Evolutionary conservation across 441 rosid genomes (phyloP).

Genomic region (Erysimum pusillum): DNA sequence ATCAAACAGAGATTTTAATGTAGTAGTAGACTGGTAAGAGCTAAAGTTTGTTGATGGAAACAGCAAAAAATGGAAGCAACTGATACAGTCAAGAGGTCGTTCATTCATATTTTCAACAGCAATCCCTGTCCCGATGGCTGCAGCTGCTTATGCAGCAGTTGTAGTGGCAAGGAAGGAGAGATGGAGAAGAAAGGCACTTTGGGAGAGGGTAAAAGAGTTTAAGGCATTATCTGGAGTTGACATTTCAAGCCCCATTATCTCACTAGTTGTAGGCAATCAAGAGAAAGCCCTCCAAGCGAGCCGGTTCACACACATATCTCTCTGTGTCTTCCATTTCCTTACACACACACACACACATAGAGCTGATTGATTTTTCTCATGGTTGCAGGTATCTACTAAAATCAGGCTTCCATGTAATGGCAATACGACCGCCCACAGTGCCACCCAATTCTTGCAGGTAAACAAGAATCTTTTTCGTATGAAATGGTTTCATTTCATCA

Average conservation of each 20-base stretch:
- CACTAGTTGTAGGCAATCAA: conserved; percentile 88
- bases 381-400: conserved; percentile 67
- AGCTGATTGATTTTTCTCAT: conserved; percentile 32
- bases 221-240: conserved; percentile 73
- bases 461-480: not conserved
- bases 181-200: conserved; percentile 86
- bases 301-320: conserved; percentile 52
- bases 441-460: conserved; percentile 97
- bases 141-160: conserved; percentile 94
- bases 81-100: conserved; percentile 88
- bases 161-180: conserved; percentile 80
- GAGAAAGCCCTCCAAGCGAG: conserved; percentile 85
- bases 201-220: conserved; percentile 85
- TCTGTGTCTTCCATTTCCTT: not conserved
- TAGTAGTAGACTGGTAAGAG: not conserved
- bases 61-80: conserved; percentile 93
- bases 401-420: conserved; percentile 93
- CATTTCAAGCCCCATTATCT: conserved; percentile 79
- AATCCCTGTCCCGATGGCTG: conserved; percentile 80
- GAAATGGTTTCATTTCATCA: not conserved
- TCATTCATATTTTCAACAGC: conserved; percentile 95
- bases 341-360: not conserved
- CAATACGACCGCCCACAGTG: conserved; percentile 96
- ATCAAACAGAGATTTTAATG: not conserved
- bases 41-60: conserved; percentile 32